Evolutionary conservation across 148 eudicot genomes (phyloP).

Genomic region (Fagopyrum esculentum): DNA sequence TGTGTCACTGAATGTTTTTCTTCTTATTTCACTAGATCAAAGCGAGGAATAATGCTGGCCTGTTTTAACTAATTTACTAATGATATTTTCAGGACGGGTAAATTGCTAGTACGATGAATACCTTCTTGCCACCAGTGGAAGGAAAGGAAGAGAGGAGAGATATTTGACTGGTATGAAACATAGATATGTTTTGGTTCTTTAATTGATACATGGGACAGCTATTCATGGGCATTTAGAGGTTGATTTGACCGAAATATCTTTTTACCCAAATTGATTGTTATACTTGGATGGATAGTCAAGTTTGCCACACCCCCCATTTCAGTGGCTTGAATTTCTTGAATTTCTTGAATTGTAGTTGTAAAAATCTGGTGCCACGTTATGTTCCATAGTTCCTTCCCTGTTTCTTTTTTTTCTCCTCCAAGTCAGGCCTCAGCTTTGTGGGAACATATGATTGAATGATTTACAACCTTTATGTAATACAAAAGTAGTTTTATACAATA

Average conservation of each 20-base stretch:
- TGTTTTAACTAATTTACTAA: background rate
- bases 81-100: background rate
- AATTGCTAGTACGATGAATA: background rate
- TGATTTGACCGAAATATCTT: background rate
- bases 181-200: background rate
- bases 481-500: background rate
- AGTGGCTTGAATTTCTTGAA: background rate
- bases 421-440: background rate
- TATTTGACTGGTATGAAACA: background rate
- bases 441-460: background rate
- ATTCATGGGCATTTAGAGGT: background rate
- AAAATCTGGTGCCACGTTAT: background rate
- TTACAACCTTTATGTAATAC: background rate
- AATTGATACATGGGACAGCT: background rate
- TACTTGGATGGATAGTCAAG: background rate
- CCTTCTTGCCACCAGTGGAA: background rate
- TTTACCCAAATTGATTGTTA: background rate
- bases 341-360: background rate
- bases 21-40: background rate
- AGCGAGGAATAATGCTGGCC: background rate
- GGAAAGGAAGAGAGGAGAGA: slow-evolving; percentile 3
- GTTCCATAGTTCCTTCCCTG: background rate
- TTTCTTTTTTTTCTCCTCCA: background rate
- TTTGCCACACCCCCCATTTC: background rate
- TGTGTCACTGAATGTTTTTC: background rate